Evolutionary conservation across 1,284 basidiomycete species (phyloP).

Genomic region (Ceratobasidium theobromae): DNA sequence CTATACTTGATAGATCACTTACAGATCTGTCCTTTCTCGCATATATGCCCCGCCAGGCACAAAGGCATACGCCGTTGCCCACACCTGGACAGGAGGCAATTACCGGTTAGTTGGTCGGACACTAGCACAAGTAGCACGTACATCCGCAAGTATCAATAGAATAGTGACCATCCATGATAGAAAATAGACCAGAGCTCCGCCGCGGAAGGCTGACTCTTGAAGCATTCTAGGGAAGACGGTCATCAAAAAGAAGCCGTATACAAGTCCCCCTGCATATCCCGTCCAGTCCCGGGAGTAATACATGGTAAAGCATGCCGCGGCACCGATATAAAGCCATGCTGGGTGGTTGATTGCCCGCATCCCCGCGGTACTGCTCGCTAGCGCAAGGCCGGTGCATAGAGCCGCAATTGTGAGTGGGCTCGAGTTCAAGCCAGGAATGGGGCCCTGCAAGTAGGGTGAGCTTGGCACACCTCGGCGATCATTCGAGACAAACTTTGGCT

Average conservation of each 20-base stretch:
- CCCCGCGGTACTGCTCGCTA: slow-evolving; percentile 43
- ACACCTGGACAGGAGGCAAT: slow-evolving; percentile 43
- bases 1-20: slow-evolving; percentile 39
- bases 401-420: slow-evolving; percentile 69
- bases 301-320: slow-evolving; percentile 52
- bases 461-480: background rate
- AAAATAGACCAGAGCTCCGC: slow-evolving; percentile 49
- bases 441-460: slow-evolving; percentile 50
- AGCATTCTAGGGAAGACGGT: slow-evolving; percentile 62
- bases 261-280: slow-evolving; percentile 13
- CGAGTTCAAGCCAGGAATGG: slow-evolving; percentile 67
- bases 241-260: slow-evolving; percentile 58
- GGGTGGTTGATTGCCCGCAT: slow-evolving; percentile 47
- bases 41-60: slow-evolving; percentile 81
- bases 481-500: slow-evolving; percentile 42
- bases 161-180: slow-evolving; percentile 64
- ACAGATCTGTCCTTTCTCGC: slow-evolving; percentile 79
- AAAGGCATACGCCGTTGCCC: slow-evolving; percentile 93
- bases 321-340: slow-evolving; percentile 55
- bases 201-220: slow-evolving; percentile 41
- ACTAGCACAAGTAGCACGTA: background rate
- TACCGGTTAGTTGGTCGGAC: background rate
- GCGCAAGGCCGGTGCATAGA: slow-evolving; percentile 58
- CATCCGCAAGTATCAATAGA: slow-evolving; percentile 67
- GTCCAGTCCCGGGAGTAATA: slow-evolving; percentile 17